These are phyloP conservation scores for Fusarium virguliforme DNA, from an alignment of 2,329 filamentous ascomycete genomes.

Conservation along the genomic window DNA sequence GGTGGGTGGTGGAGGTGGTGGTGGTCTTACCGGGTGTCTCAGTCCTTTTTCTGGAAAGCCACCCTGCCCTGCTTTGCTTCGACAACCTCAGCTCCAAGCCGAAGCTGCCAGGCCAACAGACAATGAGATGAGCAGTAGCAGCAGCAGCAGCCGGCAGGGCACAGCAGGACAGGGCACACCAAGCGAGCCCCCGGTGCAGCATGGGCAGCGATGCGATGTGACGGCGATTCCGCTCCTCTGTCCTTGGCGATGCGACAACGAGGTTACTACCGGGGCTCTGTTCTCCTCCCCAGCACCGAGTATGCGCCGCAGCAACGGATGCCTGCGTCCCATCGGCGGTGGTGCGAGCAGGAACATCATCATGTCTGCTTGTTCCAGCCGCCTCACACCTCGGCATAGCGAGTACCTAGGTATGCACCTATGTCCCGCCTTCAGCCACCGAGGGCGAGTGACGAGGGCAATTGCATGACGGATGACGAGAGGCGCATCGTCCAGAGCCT, in stretches of 20 bases:
- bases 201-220: slow-evolving; percentile 17
- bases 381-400: slow-evolving; percentile 11
- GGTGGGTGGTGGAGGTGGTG: slow-evolving; percentile 19
- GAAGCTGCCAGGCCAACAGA: slow-evolving; percentile 30
- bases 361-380: slow-evolving; percentile 5
- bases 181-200: slow-evolving; percentile 13
- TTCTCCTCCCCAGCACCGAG: slow-evolving; percentile 9
- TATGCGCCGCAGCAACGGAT: slow-evolving; percentile 19
- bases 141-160: slow-evolving; percentile 19
- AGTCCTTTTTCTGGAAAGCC: slow-evolving; percentile 45
- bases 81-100: slow-evolving; percentile 25
- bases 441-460: slow-evolving; percentile 12
- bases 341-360: slow-evolving; percentile 26
- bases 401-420: slow-evolving; percentile 1
- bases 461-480: slow-evolving; percentile 25
- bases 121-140: background rate
- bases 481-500: slow-evolving; percentile 3
- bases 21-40: slow-evolving; percentile 42
- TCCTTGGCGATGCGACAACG: slow-evolving; percentile 19
- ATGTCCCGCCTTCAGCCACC: slow-evolving; percentile 13
- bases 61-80: slow-evolving; percentile 19
- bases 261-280: slow-evolving; percentile 17
- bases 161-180: slow-evolving; percentile 18
- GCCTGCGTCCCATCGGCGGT: slow-evolving; percentile 14
- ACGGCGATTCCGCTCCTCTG: slow-evolving; percentile 19